These are phyloP conservation scores for Mycena metata DNA, from an alignment of 768 basidiomycete genomes.

Conservation along the genomic window DNA sequence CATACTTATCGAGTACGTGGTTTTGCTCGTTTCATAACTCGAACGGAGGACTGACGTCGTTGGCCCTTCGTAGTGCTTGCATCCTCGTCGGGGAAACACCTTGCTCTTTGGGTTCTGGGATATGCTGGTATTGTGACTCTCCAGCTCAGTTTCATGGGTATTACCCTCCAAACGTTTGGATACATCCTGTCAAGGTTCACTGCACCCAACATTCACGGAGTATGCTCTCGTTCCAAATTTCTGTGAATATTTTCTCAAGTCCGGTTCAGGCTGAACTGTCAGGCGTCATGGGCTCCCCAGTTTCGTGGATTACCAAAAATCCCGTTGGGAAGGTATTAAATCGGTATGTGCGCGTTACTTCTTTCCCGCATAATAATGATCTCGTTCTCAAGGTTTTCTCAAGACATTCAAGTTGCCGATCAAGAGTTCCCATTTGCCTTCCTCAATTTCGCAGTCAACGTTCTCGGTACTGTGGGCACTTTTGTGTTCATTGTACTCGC, in stretches of 20 bases:
- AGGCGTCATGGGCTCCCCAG: slow-evolving; percentile 27
- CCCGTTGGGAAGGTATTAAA: slow-evolving; percentile 30
- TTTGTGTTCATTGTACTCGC: slow-evolving; percentile 34
- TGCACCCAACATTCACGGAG: no score
- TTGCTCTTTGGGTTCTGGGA: no score
- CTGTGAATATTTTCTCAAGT: no score
- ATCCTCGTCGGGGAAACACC: slow-evolving; percentile 13
- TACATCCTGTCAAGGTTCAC: no score
- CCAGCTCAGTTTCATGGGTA: no score
- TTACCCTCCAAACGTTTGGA: no score
- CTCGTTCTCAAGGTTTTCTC: slow-evolving; percentile 20
- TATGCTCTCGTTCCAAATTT: no score
- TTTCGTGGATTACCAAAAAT: slow-evolving; percentile 35
- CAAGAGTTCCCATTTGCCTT: slow-evolving; percentile 21
- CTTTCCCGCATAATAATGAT: no score
- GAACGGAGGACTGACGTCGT: no score
- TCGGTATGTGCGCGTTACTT: slow-evolving; percentile 6
- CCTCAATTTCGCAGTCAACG: not conserved
- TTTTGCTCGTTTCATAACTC: no score
- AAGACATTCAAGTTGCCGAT: slow-evolving; percentile 24
- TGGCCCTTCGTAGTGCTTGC: slow-evolving; percentile 31
- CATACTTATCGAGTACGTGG: slow-evolving; percentile 23
- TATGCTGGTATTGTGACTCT: no score
- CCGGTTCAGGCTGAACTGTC: no score
- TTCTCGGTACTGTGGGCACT: slow-evolving; percentile 14